These are phyloP conservation scores for Lactarius sp. DNA, from an alignment of 768 basidiomycete species.

Conservation along the genomic window DNA sequence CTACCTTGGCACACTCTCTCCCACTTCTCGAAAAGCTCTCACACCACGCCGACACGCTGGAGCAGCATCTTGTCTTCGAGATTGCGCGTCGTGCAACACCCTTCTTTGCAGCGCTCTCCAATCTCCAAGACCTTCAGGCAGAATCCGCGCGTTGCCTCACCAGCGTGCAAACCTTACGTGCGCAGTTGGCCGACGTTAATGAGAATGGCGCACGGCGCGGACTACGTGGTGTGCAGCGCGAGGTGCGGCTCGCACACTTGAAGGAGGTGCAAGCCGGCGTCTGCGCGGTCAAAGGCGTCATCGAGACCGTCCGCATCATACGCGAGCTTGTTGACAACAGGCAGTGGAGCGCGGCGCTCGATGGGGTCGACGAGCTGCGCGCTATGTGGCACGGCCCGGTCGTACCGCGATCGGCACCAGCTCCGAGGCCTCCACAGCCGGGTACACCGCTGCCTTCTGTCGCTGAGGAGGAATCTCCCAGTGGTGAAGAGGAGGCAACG, in stretches of 20 bases:
- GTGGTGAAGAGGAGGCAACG: constrained; percentile 18
- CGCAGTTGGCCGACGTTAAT: constrained; percentile 70
- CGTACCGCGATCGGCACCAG: background rate
- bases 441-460: constrained; percentile 29
- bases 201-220: constrained; percentile 74
- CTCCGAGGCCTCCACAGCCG: background rate
- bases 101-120: constrained; percentile 94
- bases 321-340: constrained; percentile 72
- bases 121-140: constrained; percentile 86
- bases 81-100: constrained; percentile 86
- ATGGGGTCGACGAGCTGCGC: constrained; percentile 64
- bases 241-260: constrained; percentile 59
- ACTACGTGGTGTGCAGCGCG: constrained; percentile 62
- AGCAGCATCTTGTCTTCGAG: constrained; percentile 90
- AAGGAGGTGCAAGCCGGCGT: constrained; percentile 55
- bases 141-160: constrained; percentile 81
- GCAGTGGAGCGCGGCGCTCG: constrained; percentile 84
- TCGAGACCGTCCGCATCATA: constrained; percentile 72
- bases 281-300: constrained; percentile 59
- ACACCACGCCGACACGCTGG: constrained; percentile 87
- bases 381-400: constrained; percentile 44
- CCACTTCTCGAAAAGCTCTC: constrained; percentile 87
- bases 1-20: constrained; percentile 58
- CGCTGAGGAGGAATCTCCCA: constrained; percentile 31
- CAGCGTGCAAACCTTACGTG: constrained; percentile 68